Percentiles rank a stretch among this genome's conserved stretches.
These are phyloP conservation scores for Tetrahymena borealis DNA, from an alignment of 73 alveolate species.

Conservation along the genomic window DNA sequence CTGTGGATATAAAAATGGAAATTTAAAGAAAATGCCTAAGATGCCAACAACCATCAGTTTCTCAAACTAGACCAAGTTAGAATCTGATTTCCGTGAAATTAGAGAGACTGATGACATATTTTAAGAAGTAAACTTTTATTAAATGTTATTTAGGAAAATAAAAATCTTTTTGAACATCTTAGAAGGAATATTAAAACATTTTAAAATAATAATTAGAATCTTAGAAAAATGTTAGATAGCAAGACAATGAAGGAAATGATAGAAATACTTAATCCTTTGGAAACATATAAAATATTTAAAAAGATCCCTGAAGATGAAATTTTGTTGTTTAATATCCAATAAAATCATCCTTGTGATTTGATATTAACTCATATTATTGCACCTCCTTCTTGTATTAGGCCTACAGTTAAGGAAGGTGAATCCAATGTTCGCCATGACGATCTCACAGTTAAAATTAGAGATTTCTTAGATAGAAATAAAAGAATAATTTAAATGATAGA, in stretches of 20 bases:
- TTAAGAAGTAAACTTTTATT: not conserved
- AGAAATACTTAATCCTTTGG: constrained; percentile 11
- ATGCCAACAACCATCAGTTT: not conserved
- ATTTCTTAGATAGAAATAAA: not conserved
- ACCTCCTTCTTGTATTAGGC: constrained; percentile 37
- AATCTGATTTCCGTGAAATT: not conserved
- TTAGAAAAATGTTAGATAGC: not conserved
- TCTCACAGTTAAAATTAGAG: not conserved
- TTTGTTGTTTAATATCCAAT: constrained; percentile 12
- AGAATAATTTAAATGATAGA: not conserved
- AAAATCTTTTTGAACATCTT: not conserved
- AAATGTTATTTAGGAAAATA: not conserved
- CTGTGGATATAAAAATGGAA: not conserved
- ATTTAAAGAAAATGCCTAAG: not conserved
- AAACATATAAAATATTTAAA: constrained; percentile 2
- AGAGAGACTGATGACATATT: not conserved
- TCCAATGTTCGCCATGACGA: constrained; percentile 9
- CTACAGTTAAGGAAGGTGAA: constrained; percentile 11
- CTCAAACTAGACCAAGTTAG: not conserved
- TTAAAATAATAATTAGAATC: not conserved
- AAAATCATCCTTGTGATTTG: constrained; percentile 22
- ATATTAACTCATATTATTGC: constrained; percentile 18
- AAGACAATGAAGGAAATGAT: constrained; percentile 2
- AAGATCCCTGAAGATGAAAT: constrained; percentile 8
- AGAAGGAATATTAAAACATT: not conserved